Evolutionary conservation across 164 flowering plant genomes (phyloP).

Genomic region (Macadamia integrifolia): DNA sequence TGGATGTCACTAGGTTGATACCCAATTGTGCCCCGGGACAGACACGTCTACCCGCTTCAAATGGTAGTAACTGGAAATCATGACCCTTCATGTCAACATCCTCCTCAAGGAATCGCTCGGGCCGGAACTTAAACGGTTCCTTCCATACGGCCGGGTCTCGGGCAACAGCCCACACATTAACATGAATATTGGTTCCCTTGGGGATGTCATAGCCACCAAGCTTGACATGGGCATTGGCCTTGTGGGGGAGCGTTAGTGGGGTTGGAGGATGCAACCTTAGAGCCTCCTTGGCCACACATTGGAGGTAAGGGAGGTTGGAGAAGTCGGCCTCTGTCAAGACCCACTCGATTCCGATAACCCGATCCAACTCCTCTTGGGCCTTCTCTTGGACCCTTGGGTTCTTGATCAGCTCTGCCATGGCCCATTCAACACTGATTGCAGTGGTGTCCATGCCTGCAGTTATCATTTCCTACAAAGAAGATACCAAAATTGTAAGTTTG

Average conservation of each 20-base stretch:
- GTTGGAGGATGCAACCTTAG: constrained; percentile 38
- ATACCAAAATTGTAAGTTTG: not conserved
- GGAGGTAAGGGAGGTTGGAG: constrained; percentile 34
- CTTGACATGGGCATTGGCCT: constrained; percentile 28
- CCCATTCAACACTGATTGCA: constrained; percentile 36
- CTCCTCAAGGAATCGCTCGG: constrained; percentile 31
- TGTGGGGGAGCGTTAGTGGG: constrained; percentile 41
- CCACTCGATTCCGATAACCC: constrained; percentile 29
- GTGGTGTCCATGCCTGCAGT: constrained; percentile 43
- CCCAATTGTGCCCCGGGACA: constrained; percentile 35
- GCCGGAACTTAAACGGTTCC: constrained; percentile 26
- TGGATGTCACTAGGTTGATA: constrained; percentile 24
- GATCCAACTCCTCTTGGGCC: constrained; percentile 37
- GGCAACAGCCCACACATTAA: constrained; percentile 36
- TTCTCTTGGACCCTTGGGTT: constrained; percentile 35
- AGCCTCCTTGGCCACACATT: constrained; percentile 31
- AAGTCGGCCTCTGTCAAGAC: constrained; percentile 31
- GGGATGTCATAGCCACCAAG: constrained; percentile 38
- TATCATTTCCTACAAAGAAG: constrained; percentile 34
- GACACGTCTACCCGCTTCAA: constrained; percentile 32
- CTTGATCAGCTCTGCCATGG: constrained; percentile 34
- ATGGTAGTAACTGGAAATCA: constrained; percentile 30
- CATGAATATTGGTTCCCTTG: constrained; percentile 30
- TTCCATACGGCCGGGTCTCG: constrained; percentile 30
- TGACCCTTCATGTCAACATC: constrained; percentile 39